Conservation (phyloP, 2,329 filamentous ascomycete genomes). For the Daldinia sp. region DNA sequence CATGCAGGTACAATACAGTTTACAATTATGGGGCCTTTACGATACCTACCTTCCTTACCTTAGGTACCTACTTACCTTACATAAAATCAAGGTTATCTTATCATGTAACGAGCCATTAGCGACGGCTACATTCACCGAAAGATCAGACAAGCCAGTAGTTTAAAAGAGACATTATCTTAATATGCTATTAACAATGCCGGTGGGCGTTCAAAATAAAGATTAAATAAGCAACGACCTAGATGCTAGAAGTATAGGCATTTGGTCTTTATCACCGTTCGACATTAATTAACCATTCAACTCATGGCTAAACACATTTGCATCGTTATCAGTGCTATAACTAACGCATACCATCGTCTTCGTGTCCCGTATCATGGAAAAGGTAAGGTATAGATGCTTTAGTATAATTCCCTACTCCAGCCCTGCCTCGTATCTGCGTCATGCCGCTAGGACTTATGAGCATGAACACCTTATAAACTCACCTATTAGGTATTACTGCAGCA, state of each 20-base stretch:
- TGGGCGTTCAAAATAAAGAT: neutral
- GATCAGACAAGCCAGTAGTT: slow-evolving; percentile 4
- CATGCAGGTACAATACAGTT: slow-evolving; percentile 38
- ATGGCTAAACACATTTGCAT: neutral
- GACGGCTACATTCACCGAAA: slow-evolving; percentile 38
- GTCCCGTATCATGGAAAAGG: neutral
- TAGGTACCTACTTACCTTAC: no score
- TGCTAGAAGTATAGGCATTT: neutral
- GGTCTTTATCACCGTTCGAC: neutral
- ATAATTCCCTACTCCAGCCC: neutral
- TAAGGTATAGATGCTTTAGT: neutral
- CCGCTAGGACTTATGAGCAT: neutral
- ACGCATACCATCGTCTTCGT: neutral
- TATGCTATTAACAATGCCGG: slow-evolving; percentile 2
- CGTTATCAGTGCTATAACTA: neutral
- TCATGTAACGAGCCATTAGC: slow-evolving; percentile 22
- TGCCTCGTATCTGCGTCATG: neutral
- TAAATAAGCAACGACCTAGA: neutral
- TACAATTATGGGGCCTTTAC: slow-evolving; percentile 9
- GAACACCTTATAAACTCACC: slow-evolving; percentile 16
- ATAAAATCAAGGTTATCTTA: slow-evolving; percentile 11
- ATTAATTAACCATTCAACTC: neutral
- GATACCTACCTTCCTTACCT: slow-evolving; percentile 1
- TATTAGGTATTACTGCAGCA: slow-evolving; percentile 2
- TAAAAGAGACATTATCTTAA: slow-evolving; percentile 2